These are phyloP conservation scores for Medicago truncatula DNA, from an alignment of 306 rosid species.

Conservation along the genomic window DNA sequence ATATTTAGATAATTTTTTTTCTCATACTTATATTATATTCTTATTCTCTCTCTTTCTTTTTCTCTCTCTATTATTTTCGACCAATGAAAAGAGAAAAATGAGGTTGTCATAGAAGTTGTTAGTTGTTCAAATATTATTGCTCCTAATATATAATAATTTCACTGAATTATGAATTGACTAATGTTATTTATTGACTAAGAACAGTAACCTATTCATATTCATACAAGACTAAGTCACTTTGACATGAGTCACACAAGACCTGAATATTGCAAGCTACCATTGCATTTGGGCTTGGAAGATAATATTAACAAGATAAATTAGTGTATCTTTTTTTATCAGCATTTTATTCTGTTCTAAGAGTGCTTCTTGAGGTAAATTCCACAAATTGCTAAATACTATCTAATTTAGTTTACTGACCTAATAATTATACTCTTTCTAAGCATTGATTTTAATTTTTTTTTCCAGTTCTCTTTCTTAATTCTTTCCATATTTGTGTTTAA, in stretches of 20 bases:
- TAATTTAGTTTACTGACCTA: not conserved
- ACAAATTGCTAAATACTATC: not conserved
- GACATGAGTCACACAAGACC: not conserved
- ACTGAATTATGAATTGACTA: not conserved
- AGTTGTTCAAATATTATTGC: no score
- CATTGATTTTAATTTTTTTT: not conserved
- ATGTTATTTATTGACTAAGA: not conserved
- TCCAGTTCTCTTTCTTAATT: not conserved
- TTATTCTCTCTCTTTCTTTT: no score
- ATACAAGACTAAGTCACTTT: not conserved
- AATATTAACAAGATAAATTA: not conserved
- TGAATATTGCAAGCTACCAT: not conserved
- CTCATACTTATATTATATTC: no score
- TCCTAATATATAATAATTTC: not conserved
- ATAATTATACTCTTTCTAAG: not conserved
- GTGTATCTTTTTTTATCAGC: not conserved
- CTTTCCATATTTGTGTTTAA: not conserved
- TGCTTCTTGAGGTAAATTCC: not conserved
- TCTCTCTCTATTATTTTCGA: no score
- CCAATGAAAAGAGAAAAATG: no score
- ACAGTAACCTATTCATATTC: not conserved
- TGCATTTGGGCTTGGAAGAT: not conserved
- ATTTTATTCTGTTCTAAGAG: not conserved
- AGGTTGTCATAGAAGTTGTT: no score
- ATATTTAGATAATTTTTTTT: no score